phyloP scores from a whole-genome alignment of 768 basidiomycete species.

The Pleurotus sapidus region DNA sequence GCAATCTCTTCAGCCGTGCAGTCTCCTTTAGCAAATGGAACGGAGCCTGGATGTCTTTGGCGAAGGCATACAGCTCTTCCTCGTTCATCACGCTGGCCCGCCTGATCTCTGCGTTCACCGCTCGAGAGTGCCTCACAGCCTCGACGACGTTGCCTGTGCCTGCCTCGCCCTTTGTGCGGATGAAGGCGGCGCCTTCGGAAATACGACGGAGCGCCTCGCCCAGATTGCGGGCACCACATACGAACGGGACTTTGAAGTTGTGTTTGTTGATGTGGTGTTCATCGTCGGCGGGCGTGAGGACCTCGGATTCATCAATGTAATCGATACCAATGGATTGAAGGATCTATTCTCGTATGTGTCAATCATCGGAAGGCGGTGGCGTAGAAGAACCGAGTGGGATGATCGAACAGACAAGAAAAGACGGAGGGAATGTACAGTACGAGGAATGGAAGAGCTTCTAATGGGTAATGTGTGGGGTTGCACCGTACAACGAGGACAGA shows the following conservation, averaged over 20 bases:
- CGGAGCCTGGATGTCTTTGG: conserved; percentile 90
- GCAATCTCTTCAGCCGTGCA: conserved; percentile 87
- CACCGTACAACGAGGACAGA: not conserved
- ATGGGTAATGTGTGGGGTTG: not conserved
- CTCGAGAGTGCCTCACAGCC: conserved; percentile 90
- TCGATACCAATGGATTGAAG: conserved; percentile 92
- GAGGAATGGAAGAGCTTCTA: not conserved
- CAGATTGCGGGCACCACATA: conserved; percentile 92
- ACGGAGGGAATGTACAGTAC: not conserved
- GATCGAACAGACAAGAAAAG: not conserved
- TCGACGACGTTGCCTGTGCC: conserved; percentile 90
- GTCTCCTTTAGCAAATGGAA: conserved; percentile 96
- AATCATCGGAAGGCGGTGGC: not conserved
- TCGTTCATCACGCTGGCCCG: conserved; percentile 86
- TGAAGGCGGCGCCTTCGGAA: conserved; percentile 96
- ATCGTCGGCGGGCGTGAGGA: conserved; percentile 94
- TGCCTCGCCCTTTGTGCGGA: conserved; percentile 95
- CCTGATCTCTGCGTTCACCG: conserved; percentile 82
- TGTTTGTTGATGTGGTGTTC: conserved; percentile 98
- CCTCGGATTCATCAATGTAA: conserved; percentile 95
- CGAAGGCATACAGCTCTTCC: conserved; percentile 91
- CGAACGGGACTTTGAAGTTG: conserved; percentile 91
- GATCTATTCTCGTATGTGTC: conserved; percentile 51
- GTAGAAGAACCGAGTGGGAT: not conserved
- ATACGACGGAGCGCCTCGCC: conserved; percentile 96